Percentiles rank a stretch among this genome's conserved stretches.
Conservation (phyloP, 257 asterid genomes). For the Nicotiana paniculata region DNA sequence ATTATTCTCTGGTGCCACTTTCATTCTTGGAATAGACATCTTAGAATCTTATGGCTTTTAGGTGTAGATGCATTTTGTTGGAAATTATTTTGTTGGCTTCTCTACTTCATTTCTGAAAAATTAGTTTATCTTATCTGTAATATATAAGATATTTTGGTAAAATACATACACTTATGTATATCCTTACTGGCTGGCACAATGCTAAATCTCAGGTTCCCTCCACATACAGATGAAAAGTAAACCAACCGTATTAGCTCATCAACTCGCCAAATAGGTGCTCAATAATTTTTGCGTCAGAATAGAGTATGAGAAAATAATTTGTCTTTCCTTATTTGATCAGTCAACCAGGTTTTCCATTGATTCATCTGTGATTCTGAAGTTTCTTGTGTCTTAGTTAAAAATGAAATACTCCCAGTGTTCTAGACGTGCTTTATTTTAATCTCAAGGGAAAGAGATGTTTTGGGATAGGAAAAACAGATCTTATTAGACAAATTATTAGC, state of each 20-base stretch:
- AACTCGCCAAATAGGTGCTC: background rate
- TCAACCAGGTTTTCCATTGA: background rate
- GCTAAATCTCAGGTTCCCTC: background rate
- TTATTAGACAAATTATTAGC: background rate
- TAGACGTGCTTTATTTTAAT: background rate
- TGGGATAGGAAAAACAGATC: background rate
- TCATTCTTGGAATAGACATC: background rate
- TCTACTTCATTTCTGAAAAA: background rate
- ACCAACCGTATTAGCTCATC: background rate
- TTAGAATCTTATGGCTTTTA: slow-evolving; percentile 1
- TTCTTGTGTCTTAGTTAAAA: background rate
- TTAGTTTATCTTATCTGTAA: background rate
- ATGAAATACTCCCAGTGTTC: background rate
- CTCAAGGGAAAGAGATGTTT: background rate
- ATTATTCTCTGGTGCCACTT: background rate
- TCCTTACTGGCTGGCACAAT: background rate
- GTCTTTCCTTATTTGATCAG: background rate
- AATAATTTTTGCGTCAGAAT: background rate
- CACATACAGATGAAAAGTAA: background rate
- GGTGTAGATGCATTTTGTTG: background rate
- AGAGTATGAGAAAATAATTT: background rate
- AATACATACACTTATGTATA: background rate
- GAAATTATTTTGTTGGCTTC: background rate
- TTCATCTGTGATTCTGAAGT: background rate
- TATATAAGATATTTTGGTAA: background rate